Evolutionary conservation across 768 basidiomycete species (phyloP).

Genomic region (Chiua virens): DNA sequence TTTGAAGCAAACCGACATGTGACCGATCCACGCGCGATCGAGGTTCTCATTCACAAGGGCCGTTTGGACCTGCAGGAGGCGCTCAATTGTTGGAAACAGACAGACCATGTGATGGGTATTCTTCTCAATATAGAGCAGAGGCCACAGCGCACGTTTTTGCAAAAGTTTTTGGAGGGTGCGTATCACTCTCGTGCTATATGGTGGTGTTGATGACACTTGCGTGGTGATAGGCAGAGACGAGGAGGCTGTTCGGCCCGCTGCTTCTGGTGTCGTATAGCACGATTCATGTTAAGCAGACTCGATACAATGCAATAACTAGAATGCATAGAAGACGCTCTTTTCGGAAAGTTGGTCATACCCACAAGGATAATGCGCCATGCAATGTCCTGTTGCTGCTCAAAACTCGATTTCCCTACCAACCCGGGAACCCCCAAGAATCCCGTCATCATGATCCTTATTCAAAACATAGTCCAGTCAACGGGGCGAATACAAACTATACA

Average conservation of each 20-base stretch:
- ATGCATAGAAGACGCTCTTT: background rate
- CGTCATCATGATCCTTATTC: no score
- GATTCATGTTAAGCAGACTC: background rate
- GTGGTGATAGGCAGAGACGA: slow-evolving; percentile 65
- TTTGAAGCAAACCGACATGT: slow-evolving; percentile 88
- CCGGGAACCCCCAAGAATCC: no score
- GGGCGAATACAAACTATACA: no score
- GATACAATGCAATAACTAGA: slow-evolving; percentile 9
- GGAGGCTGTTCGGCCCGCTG: slow-evolving; percentile 67
- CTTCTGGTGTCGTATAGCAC: slow-evolving; percentile 41
- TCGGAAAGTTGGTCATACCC: no score
- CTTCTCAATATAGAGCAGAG: slow-evolving; percentile 52
- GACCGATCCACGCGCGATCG: slow-evolving; percentile 78
- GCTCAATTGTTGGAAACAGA: slow-evolving; percentile 92
- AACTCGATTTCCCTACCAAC: background rate
- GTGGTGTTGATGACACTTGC: background rate
- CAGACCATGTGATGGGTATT: slow-evolving; percentile 75
- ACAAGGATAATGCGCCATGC: no score
- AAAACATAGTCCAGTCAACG: no score
- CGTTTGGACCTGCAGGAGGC: slow-evolving; percentile 92
- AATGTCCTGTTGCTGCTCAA: no score
- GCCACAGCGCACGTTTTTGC: slow-evolving; percentile 62
- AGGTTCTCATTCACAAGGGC: slow-evolving; percentile 82
- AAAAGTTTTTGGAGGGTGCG: slow-evolving; percentile 84
- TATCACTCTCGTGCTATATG: slow-evolving; percentile 10